These are phyloP conservation scores for Eucalyptus microcorys DNA, from an alignment of 345 rosid species.

Conservation along the genomic window DNA sequence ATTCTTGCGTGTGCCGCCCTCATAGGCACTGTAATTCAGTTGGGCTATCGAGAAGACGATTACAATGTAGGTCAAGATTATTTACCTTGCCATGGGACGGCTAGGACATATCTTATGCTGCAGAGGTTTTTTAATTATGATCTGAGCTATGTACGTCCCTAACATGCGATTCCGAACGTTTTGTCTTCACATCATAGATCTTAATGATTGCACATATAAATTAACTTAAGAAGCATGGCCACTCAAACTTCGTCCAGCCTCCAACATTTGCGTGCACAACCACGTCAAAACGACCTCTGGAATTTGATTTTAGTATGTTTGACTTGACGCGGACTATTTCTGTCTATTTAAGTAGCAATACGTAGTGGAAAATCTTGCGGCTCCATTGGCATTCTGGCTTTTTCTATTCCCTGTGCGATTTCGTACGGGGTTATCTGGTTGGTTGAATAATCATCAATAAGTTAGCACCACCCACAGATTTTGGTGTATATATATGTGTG, in stretches of 20 bases:
- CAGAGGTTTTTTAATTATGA: neutral
- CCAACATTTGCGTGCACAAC: neutral
- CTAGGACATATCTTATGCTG: neutral
- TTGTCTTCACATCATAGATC: neutral
- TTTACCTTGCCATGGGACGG: neutral
- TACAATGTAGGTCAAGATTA: neutral
- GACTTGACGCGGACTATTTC: neutral
- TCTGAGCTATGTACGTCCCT: neutral
- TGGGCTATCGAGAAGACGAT: neutral
- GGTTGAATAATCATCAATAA: neutral
- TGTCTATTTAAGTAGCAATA: neutral
- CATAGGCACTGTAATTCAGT: neutral
- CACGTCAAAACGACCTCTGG: neutral
- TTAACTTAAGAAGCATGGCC: neutral
- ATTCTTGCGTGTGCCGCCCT: neutral
- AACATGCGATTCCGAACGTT: neutral
- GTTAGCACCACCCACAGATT: neutral
- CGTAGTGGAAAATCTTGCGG: neutral
- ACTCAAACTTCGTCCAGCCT: neutral
- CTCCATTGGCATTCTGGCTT: neutral
- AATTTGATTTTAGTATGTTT: neutral
- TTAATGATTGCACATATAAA: neutral
- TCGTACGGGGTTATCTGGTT: neutral
- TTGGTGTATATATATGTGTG: neutral
- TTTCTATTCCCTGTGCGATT: neutral